Conservation (phyloP, 192 early-diverging fungal species). For the Jimgerdemannia flammicorona region DNA sequence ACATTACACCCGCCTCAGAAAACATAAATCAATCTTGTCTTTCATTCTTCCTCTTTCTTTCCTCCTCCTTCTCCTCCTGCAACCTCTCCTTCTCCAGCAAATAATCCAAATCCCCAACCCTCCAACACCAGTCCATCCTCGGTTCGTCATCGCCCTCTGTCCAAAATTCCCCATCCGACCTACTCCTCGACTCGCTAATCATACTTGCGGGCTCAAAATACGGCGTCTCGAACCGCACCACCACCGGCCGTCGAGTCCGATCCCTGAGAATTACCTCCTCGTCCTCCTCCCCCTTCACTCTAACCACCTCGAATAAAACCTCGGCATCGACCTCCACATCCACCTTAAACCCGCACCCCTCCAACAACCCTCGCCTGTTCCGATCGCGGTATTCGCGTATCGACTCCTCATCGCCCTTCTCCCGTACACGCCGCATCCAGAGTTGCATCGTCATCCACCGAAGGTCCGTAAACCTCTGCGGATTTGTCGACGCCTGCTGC, state of each 20-base stretch:
- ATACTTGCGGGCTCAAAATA: constrained; percentile 41
- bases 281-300: background rate
- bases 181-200: too few relatives aligned
- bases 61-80: constrained; percentile 1
- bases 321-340: constrained; percentile 46
- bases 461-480: background rate
- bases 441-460: constrained; percentile 38
- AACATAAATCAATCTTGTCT: too few relatives aligned
- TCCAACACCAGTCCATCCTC: constrained; percentile 45
- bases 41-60: background rate
- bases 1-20: too few relatives aligned
- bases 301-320: constrained; percentile 19
- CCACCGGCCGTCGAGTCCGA: constrained; percentile 34
- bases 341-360: constrained; percentile 43
- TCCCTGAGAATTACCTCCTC: constrained; percentile 33
- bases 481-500: constrained; percentile 9
- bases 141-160: constrained; percentile 30
- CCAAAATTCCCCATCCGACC: constrained; percentile 22
- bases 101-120: constrained; percentile 46
- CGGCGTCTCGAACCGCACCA: constrained; percentile 46
- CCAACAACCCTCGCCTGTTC: constrained; percentile 38
- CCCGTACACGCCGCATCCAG: constrained; percentile 1
- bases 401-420: constrained; percentile 11
- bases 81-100: constrained; percentile 42
- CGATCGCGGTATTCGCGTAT: constrained; percentile 31